A percentile compares a stretch with the other conserved stretches of the same genome.
These are phyloP conservation scores for Nannochloropsis granulata DNA, from an alignment of 108 stramenopile genomes.

Conservation along the genomic window DNA sequence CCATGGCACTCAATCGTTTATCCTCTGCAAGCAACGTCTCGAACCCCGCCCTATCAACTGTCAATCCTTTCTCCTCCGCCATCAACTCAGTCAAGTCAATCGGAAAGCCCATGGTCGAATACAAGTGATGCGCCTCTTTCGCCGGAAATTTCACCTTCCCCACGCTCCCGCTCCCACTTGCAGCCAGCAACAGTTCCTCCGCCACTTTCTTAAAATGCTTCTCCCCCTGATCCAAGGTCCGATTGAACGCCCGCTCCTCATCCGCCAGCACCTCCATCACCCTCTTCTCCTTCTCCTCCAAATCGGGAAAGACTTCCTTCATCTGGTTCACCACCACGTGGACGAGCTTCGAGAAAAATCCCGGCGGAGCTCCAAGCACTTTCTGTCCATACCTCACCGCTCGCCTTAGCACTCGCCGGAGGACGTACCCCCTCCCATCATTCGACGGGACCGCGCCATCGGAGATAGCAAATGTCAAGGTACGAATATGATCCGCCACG, in stretches of 20 bases:
- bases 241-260: slow-evolving; percentile 86
- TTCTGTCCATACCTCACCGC: slow-evolving; percentile 92
- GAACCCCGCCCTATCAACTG: slow-evolving; percentile 74
- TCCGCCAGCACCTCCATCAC: slow-evolving; percentile 69
- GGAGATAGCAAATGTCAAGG: slow-evolving; percentile 85
- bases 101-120: slow-evolving; percentile 95
- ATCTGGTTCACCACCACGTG: slow-evolving; percentile 60
- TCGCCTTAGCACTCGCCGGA: slow-evolving; percentile 82
- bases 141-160: slow-evolving; percentile 54
- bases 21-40: slow-evolving; percentile 75
- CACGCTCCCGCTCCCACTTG: slow-evolving; percentile 3
- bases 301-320: slow-evolving; percentile 82
- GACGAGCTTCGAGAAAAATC: slow-evolving; percentile 84
- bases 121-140: slow-evolving; percentile 81
- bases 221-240: slow-evolving; percentile 87
- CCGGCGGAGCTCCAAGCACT: slow-evolving; percentile 73
- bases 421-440: slow-evolving; percentile 94
- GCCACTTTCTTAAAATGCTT: slow-evolving; percentile 75
- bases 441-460: slow-evolving; percentile 95
- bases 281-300: slow-evolving; percentile 48
- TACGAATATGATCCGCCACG: slow-evolving; percentile 96
- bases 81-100: slow-evolving; percentile 94
- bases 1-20: slow-evolving; percentile 39
- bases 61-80: slow-evolving; percentile 90
- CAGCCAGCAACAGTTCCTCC: slow-evolving; percentile 40